phyloP scores from a whole-genome alignment of 129 eudicot genomes.

The Pulicaria dysenterica region DNA sequence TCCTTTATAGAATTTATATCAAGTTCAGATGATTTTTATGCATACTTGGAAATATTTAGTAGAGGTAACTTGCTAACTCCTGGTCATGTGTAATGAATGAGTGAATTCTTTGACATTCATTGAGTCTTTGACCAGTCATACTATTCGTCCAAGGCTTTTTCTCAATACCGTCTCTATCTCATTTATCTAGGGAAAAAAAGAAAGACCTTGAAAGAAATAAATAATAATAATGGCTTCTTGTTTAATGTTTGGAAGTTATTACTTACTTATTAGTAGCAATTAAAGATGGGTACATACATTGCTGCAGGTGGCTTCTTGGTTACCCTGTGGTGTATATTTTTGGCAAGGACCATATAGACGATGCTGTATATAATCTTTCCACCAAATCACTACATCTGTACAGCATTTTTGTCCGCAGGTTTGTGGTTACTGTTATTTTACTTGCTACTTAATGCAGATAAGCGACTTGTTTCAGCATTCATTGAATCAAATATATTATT shows the following conservation, averaged over 20 bases:
- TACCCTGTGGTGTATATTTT: slow-evolving; percentile 89
- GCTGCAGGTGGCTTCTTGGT: slow-evolving; percentile 92
- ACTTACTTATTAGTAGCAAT: not conserved
- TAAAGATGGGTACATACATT: slow-evolving; percentile 13
- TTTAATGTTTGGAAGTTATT: not conserved
- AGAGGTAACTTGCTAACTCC: no score
- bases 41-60: no score
- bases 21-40: no score
- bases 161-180: not conserved
- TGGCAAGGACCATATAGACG: slow-evolving; percentile 70
- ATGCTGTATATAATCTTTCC: slow-evolving; percentile 81
- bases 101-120: no score
- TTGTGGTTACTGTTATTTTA: slow-evolving; percentile 21
- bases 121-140: no score
- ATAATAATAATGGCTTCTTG: not conserved
- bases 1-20: no score
- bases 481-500: not conserved
- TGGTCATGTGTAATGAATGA: no score
- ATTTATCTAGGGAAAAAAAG: not conserved
- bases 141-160: not conserved
- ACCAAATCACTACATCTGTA: slow-evolving; percentile 73
- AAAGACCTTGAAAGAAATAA: not conserved
- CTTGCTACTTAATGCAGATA: not conserved
- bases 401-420: slow-evolving; percentile 69
- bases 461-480: not conserved